A percentile compares a stretch with the other conserved stretches of the same genome.
These are phyloP conservation scores for Oryza coarctata DNA, from an alignment of 176 grass and related monocot species.

Conservation along the genomic window DNA sequence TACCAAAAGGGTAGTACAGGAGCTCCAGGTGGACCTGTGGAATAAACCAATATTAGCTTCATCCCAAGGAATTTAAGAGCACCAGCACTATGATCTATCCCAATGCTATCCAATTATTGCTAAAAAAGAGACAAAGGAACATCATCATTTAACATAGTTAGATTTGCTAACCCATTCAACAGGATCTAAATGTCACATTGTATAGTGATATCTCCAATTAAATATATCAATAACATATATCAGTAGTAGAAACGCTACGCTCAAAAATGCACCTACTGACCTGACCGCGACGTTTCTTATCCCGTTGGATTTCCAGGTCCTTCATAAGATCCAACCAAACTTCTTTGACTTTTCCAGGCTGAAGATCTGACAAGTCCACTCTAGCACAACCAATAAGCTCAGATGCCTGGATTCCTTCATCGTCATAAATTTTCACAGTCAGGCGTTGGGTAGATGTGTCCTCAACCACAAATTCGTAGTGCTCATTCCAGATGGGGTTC, in stretches of 20 bases:
- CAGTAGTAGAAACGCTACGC: background rate
- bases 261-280: constrained; percentile 41
- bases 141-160: background rate
- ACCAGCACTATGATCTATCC: background rate
- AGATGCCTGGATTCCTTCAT: constrained; percentile 84
- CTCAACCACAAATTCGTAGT: constrained; percentile 93
- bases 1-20: constrained; percentile 75
- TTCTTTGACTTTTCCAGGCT: constrained; percentile 90
- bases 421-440: constrained; percentile 86
- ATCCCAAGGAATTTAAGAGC: background rate
- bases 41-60: constrained; percentile 27
- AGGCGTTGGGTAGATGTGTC: constrained; percentile 85
- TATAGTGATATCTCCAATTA: background rate
- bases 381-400: constrained; percentile 85
- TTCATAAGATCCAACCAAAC: constrained; percentile 94
- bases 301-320: constrained; percentile 82
- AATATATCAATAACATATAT: background rate
- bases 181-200: background rate
- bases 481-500: constrained; percentile 97
- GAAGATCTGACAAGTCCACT: constrained; percentile 62
- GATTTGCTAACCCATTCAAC: background rate
- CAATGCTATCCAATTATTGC: background rate
- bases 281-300: constrained; percentile 83
- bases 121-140: background rate
- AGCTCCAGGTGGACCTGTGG: constrained; percentile 92